Evolutionary conservation across 148 eudicot species (phyloP), one percentile per base, ranked within the genome.

Genomic region (Beta vulgaris): DNA sequence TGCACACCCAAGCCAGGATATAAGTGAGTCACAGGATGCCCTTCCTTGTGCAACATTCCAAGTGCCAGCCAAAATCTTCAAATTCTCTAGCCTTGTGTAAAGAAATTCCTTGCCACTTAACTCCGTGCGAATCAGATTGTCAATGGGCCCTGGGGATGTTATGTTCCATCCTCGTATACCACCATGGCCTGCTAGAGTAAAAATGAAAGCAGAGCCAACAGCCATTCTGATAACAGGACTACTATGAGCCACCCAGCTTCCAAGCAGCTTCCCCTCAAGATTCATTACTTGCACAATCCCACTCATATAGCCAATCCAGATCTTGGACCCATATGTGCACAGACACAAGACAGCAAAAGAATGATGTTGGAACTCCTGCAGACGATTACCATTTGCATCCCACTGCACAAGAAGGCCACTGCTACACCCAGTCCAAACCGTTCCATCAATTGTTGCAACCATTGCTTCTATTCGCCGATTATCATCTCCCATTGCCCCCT

Each of bases 1-100:
- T 6, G 91, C 90, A 75, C 89, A 87, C 60, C 93, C 96, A 74
- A 95, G 68, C 98, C 98, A 95, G 39, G 93, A 89, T 74, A 92
- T 79, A 77, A 95, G 92, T 23, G 98, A 90, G 79, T 95, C 97
- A 65, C 73, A 85, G 21, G 92, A 80, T 68, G 97, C 90, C 86
- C 93, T 87, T 85, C 86, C 98, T 88, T 95, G 88, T 40, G 82
- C 98, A 81, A 95, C 98, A 82, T 95, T 95, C 98, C 98, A 95
- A 53, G 98, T 95, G 77, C 98, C 98, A 77, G 93, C 84, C 81
- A 95, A 73, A 73, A 95, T 85, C 74, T 86, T 92, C 63, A 92
- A 57, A 77, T 84, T 92, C 78, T 95, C 97, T 36, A 82, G 83
- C 71, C 87, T 91, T 19, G 96, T 92, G 76, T 90, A 95, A 29